Evolutionary conservation across 2,329 filamentous ascomycete genomes (phyloP).

Genomic region (Aspergillus sp.): DNA sequence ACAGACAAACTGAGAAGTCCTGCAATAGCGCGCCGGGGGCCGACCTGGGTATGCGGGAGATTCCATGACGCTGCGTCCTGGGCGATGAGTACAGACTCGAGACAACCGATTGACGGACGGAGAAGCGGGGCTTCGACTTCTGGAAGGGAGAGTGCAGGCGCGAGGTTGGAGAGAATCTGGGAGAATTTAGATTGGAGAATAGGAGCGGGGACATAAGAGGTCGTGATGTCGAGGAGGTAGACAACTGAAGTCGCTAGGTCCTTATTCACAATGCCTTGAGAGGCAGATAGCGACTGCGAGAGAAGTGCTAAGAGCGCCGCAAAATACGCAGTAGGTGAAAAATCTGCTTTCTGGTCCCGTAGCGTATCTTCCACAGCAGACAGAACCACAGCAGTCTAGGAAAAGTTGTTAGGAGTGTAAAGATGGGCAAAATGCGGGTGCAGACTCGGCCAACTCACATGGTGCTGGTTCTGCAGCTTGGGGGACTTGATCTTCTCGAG

Average conservation of each 20-base stretch:
- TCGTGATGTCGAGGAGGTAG: constrained; percentile 92
- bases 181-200: constrained; percentile 93
- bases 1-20: constrained; percentile 81
- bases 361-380: constrained; percentile 91
- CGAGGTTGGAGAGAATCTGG: constrained; percentile 83
- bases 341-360: constrained; percentile 78
- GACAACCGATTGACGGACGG: constrained; percentile 83
- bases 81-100: constrained; percentile 86
- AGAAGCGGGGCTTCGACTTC: constrained; percentile 86
- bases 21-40: constrained; percentile 82
- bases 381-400: constrained; percentile 67
- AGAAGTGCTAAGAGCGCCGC: constrained; percentile 90
- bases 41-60: constrained; percentile 75
- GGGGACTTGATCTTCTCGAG: constrained; percentile 96
- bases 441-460: constrained; percentile 58
- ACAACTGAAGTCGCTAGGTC: constrained; percentile 83
- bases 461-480: constrained; percentile 91
- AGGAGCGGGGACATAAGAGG: constrained; percentile 77
- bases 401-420: constrained; percentile 13
- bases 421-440: constrained; percentile 1
- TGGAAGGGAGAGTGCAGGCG: constrained; percentile 74
- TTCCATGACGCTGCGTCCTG: constrained; percentile 90
- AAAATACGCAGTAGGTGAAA: constrained; percentile 89
- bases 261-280: constrained; percentile 69
- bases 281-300: constrained; percentile 67